Base-by-base conservation (phyloP, 2,329 filamentous ascomycete genomes). In the Epichloe typhina region DNA sequence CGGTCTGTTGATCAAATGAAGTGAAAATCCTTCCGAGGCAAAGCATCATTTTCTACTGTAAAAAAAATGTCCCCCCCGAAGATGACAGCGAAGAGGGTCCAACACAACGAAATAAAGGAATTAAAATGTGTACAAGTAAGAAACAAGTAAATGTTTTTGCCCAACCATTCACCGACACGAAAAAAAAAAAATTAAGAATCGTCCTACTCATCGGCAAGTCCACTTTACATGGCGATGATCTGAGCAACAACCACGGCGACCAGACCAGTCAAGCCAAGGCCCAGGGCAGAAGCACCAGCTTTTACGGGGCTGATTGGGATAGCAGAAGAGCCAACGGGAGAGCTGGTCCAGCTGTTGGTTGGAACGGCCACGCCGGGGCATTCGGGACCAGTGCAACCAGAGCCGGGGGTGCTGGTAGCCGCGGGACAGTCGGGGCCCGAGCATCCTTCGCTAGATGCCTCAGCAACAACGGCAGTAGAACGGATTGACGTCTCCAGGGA, bases 241-340 rank as follows among this genome's bases (percentile, higher is more conserved):
- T 66, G 62, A 35, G 61, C 47, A 46, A 58, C 58, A 39, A 59
- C 54, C 48, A 61, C 51, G 40, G 59, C 60, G 9, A 59, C 49
- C 51, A 65, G 37, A 15, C 57, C 60, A 15, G 57, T 43, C 47
- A 66, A 39, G 17, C 64, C 56, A 15, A 59, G 53, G 4, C 53
- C 54, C 41, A 65, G 42, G 15, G 53, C 56, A 19, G 64, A 64
- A 52, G 75, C 76, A 60, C 74, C 75, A 54, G 71, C 75, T 21
- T 72, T 73, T 57, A 70, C 66, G 56, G 68, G 66, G 47, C 62
- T 59, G 57, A 61, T 60, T 51, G 64, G 60, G n/a, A 46, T 21
- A 9, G 53, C n/a, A 15, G 55, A 55, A 21, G 54, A 50, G 5
- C 45, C 50, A 44, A 49, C 46, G 5, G 52, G 49, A 19, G 49